phyloP scores from a whole-genome alignment of 2,329 filamentous ascomycete species.

The Apiospora arundinis region DNA sequence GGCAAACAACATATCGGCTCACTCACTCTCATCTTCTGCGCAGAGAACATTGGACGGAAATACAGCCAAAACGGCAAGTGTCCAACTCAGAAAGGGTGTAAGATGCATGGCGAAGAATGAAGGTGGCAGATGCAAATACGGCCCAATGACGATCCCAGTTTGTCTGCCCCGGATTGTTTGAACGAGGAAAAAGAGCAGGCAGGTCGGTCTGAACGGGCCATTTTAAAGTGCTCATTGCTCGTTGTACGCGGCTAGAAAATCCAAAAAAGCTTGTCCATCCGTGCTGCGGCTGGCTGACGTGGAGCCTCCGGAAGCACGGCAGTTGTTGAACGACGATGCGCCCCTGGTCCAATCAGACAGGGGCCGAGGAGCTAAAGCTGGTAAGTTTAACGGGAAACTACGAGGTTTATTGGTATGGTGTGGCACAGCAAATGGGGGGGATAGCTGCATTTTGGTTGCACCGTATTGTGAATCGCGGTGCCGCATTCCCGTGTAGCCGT shows the following conservation, averaged over 20 bases:
- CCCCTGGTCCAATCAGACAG: neutral
- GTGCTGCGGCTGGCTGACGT: neutral
- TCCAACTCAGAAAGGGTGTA: neutral
- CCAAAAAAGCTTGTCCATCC: conserved; percentile 1
- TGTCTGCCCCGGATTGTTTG: neutral
- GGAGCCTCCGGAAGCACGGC: neutral
- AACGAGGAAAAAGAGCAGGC: neutral
- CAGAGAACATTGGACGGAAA: neutral
- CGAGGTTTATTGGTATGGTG: neutral
- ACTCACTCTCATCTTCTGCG: neutral
- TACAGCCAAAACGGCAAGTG: neutral
- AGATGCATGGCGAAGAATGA: neutral
- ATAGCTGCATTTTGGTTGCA: neutral
- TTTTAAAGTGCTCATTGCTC: neutral
- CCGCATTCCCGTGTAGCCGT: neutral
- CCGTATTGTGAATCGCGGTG: neutral
- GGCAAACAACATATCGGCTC: too few relatives aligned
- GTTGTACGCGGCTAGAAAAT: neutral
- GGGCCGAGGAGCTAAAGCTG: neutral
- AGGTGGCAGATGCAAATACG: neutral
- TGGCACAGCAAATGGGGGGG: neutral
- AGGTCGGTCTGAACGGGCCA: neutral
- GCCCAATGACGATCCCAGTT: neutral
- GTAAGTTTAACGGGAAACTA: neutral
- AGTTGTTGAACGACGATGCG: neutral